Conservation (phyloP, 2,329 filamentous ascomycete species). For the Cladophialophora yegresii region DNA sequence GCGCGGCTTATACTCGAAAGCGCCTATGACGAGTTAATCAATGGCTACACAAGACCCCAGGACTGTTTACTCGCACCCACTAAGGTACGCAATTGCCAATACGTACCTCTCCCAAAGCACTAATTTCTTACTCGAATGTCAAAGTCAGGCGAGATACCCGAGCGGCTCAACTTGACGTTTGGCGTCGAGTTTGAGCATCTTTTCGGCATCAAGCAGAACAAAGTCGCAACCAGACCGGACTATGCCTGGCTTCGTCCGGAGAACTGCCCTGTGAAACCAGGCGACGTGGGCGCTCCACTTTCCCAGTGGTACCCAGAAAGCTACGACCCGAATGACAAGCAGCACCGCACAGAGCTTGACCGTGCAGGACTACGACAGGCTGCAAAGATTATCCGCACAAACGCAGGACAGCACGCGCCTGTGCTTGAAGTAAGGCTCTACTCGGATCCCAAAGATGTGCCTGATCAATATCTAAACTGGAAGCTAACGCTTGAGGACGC, state of each 20-base stretch:
- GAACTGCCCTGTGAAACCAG: not conserved
- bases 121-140: not conserved
- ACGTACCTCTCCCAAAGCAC: not conserved
- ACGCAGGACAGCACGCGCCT: not conserved
- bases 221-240: not conserved
- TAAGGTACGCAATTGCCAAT: not conserved
- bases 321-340: not conserved
- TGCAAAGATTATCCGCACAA: not conserved
- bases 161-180: not conserved
- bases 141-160: not conserved
- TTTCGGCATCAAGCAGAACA: conserved; percentile 6
- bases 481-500: not conserved
- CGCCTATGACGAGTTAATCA: not conserved
- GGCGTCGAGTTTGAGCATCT: conserved; percentile 7
- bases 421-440: not conserved
- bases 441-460: not conserved
- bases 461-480: not conserved
- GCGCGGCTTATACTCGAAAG: not conserved
- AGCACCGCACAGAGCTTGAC: not conserved
- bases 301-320: not conserved
- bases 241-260: not conserved
- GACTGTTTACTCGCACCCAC: not conserved
- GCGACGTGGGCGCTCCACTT: not conserved
- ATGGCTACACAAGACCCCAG: not conserved
- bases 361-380: not conserved